These are phyloP conservation scores for Chlorella sorokiniana DNA, from an alignment of 139 green algal genomes.

Conservation along the genomic window DNA sequence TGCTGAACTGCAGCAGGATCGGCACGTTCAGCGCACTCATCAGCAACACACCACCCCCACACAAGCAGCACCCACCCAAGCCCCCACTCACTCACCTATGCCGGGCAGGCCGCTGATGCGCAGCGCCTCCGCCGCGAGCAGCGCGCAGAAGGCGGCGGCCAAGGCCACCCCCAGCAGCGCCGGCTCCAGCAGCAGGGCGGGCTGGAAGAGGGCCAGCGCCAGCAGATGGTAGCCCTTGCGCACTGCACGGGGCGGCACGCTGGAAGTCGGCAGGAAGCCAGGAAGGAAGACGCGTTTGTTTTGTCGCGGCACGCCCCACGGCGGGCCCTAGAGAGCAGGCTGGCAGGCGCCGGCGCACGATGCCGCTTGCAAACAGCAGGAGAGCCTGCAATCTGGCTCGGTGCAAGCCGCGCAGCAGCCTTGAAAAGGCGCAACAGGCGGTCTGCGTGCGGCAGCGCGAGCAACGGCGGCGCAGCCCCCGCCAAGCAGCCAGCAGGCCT, in stretches of 20 bases:
- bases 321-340: too few relatives aligned
- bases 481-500: not conserved
- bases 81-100: slow-evolving; percentile 29
- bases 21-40: too few relatives aligned
- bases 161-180: slow-evolving; percentile 67
- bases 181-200: slow-evolving; percentile 67
- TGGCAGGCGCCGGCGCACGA: too few relatives aligned
- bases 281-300: not conserved
- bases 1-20: too few relatives aligned
- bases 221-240: slow-evolving; percentile 85
- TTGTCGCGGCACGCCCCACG: too few relatives aligned
- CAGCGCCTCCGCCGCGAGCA: slow-evolving; percentile 58
- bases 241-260: slow-evolving; percentile 12
- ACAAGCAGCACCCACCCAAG: not conserved
- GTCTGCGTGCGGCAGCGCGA: too few relatives aligned
- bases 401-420: too few relatives aligned
- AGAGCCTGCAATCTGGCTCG: slow-evolving; percentile 9
- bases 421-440: too few relatives aligned
- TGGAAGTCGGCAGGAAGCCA: not conserved
- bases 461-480: not conserved
- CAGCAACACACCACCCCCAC: not conserved
- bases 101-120: slow-evolving; percentile 40
- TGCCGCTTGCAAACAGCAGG: too few relatives aligned
- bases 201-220: slow-evolving; percentile 73
- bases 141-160: slow-evolving; percentile 51